A percentile compares a stretch with the other conserved stretches of the same genome.
phyloP scores from a whole-genome alignment of 2,329 filamentous ascomycete genomes.

The Pseudogymnoascus verrucosus region DNA sequence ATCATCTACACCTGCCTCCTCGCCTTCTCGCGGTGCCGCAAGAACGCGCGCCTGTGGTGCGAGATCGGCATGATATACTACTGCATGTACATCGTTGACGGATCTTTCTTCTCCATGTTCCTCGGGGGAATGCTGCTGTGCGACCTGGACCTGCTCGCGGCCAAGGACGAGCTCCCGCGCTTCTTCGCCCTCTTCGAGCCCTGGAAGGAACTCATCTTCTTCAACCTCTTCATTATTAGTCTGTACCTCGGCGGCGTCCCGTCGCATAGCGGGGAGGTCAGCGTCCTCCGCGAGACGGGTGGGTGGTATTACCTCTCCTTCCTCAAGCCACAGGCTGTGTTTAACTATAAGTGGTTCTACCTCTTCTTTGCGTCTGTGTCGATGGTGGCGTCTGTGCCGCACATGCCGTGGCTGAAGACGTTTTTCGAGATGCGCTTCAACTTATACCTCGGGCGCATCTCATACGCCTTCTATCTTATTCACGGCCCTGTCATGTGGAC shows the following conservation, averaged over 20 bases:
- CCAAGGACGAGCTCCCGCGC: constrained; percentile 40
- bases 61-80: constrained; percentile 49
- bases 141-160: constrained; percentile 51
- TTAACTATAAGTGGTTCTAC: constrained; percentile 61
- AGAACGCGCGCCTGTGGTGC: constrained; percentile 46
- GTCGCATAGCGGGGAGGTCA: constrained; percentile 39
- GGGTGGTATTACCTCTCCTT: constrained; percentile 37
- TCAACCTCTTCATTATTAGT: constrained; percentile 42
- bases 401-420: constrained; percentile 47
- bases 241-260: constrained; percentile 56
- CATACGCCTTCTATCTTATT: constrained; percentile 55
- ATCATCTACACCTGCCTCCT: constrained; percentile 50
- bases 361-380: constrained; percentile 53
- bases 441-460: constrained; percentile 55
- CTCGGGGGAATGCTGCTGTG: constrained; percentile 52
- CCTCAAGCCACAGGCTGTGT: constrained; percentile 58
- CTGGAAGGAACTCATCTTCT: constrained; percentile 42
- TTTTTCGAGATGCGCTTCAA: constrained; percentile 51
- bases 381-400: constrained; percentile 46
- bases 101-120: constrained; percentile 54
- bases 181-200: constrained; percentile 39
- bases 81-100: constrained; percentile 61
- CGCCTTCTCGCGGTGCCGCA: constrained; percentile 48
- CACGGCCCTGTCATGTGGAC: constrained; percentile 54
- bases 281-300: constrained; percentile 42